Percentiles rank a stretch among this genome's conserved stretches.
These are phyloP conservation scores for Aleurites moluccanus DNA, from an alignment of 441 rosid species.

Conservation along the genomic window DNA sequence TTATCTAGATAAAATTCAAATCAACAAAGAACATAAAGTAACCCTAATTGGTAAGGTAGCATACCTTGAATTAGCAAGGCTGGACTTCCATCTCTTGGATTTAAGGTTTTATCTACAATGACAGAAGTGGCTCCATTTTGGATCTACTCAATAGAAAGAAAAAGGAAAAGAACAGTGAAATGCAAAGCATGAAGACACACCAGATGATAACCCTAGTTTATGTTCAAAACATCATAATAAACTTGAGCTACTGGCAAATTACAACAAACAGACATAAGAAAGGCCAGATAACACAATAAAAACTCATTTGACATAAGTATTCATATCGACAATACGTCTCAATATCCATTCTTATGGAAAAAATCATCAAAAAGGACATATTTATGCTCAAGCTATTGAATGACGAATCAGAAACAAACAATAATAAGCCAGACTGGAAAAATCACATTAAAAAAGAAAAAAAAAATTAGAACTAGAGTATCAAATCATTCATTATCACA, in stretches of 20 bases:
- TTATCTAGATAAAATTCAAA: constrained; percentile 16
- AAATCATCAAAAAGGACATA: not conserved
- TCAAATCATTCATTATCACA: too few species aligned
- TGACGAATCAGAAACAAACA: not conserved
- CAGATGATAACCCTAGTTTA: not conserved
- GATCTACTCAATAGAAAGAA: constrained; percentile 55
- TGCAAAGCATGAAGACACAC: constrained; percentile 23
- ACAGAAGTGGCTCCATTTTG: constrained; percentile 94
- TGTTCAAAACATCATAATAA: constrained; percentile 1
- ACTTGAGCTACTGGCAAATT: not conserved
- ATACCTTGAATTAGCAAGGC: constrained; percentile 86
- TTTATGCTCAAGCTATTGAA: not conserved
- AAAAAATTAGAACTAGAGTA: too few species aligned
- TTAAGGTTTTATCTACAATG: constrained; percentile 72
- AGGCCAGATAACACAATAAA: not conserved
- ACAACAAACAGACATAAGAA: not conserved
- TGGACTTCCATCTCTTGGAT: constrained; percentile 71
- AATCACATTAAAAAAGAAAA: too few species aligned
- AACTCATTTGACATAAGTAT: not conserved
- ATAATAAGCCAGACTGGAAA: not conserved
- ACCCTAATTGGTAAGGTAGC: constrained; percentile 7
- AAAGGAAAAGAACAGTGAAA: constrained; percentile 27
- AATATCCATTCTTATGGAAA: not conserved
- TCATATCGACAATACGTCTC: not conserved
- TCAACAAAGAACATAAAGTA: not conserved